A percentile compares a stretch with the other conserved stretches of the same genome.
Conservation (phyloP, 306 rosid genomes). For the Corylus avellana region DNA sequence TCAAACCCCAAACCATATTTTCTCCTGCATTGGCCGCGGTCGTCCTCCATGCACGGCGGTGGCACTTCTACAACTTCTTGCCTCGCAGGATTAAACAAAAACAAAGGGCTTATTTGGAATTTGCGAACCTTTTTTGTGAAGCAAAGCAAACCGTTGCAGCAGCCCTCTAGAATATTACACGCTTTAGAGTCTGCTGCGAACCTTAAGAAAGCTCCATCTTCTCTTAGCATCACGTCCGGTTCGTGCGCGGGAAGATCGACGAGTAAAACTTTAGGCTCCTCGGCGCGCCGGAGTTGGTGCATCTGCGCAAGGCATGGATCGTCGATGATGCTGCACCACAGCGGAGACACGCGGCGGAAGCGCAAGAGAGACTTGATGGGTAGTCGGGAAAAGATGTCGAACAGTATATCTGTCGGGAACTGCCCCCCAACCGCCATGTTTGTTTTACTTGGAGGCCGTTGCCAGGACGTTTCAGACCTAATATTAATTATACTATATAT, state of each 20-base stretch:
- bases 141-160: background rate
- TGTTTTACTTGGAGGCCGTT: too few species aligned
- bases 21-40: background rate
- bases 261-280: background rate
- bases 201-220: background rate
- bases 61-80: background rate
- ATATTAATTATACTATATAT: too few species aligned
- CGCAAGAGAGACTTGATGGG: background rate
- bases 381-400: conserved; percentile 2
- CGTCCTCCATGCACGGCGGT: background rate
- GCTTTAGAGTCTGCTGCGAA: background rate
- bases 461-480: too few species aligned
- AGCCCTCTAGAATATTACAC: background rate
- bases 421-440: too few species aligned
- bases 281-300: background rate
- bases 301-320: background rate
- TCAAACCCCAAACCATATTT: background rate
- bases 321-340: conserved; percentile 2
- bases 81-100: conserved; percentile 4
- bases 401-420: background rate
- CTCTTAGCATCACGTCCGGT: background rate
- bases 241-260: background rate
- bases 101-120: background rate
- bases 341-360: background rate
- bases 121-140: background rate